A percentile compares a stretch with the other conserved stretches of the same genome.
Conservation (phyloP, 106 monocot species). For the Chionographis japonica region DNA sequence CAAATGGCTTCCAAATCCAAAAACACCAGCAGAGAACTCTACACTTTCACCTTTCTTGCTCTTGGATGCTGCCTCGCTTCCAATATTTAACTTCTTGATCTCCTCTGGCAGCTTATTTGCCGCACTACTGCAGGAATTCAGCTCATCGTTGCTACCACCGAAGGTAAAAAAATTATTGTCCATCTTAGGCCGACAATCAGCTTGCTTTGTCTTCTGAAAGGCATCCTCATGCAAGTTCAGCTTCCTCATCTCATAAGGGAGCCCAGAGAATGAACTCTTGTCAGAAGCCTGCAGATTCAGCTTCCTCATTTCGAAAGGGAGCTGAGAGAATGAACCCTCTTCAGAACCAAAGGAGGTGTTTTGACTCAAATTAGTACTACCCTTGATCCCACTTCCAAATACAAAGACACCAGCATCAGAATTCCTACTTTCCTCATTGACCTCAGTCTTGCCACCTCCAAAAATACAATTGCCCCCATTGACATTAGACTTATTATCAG, state of each 20-base stretch:
- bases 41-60: constrained; percentile 5
- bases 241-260: too few species aligned
- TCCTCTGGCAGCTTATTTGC: constrained; percentile 29
- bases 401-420: neutral
- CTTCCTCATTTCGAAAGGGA: too few species aligned
- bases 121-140: constrained; percentile 6
- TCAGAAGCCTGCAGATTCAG: too few species aligned
- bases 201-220: constrained; percentile 9
- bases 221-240: neutral
- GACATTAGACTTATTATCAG: too few species aligned
- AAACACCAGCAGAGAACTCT: neutral
- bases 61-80: neutral
- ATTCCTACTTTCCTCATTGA: neutral
- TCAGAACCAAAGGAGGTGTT: too few species aligned
- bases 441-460: too few species aligned
- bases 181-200: neutral
- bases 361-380: too few species aligned
- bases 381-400: neutral
- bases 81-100: constrained; percentile 34
- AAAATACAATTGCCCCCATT: too few species aligned
- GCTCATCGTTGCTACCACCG: constrained; percentile 9
- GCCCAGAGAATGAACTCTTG: too few species aligned
- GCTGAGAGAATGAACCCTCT: too few species aligned
- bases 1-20: constrained; percentile 16
- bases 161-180: constrained; percentile 7